A percentile compares a stretch with the other conserved stretches of the same genome.
These are phyloP conservation scores for Cudoniella acicularis DNA, from an alignment of 495 filamentous ascomycete species.

Conservation along the genomic window DNA sequence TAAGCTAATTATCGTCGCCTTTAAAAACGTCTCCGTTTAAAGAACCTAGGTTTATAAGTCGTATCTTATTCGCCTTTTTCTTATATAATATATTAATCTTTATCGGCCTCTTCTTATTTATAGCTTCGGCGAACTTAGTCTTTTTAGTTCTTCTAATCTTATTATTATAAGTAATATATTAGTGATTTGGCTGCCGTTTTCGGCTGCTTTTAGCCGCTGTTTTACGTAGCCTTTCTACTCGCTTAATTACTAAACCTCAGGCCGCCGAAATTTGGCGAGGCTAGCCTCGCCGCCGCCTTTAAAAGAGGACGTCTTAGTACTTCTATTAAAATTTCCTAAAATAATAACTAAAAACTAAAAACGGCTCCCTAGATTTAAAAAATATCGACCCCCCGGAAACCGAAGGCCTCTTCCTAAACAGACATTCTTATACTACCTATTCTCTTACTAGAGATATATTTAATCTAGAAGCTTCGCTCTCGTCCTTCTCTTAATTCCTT, in stretches of 20 bases:
- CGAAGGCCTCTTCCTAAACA: slow-evolving; percentile 3
- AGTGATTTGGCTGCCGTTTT: slow-evolving; percentile 1
- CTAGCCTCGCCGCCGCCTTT: slow-evolving; percentile 7
- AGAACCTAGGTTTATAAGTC: too few species aligned
- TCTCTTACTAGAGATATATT: slow-evolving; percentile 2
- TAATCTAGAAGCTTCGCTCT: slow-evolving; percentile 6
- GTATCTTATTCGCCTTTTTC: too few species aligned
- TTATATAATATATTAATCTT: too few species aligned
- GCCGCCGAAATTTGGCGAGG: slow-evolving; percentile 10
- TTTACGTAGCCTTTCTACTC: slow-evolving; percentile 8
- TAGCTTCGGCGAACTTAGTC: too few species aligned
- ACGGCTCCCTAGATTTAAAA: too few species aligned
- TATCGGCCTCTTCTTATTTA: too few species aligned
- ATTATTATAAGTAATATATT: neutral
- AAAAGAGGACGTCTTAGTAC: slow-evolving; percentile 1
- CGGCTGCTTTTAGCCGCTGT: neutral
- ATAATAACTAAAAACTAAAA: too few species aligned
- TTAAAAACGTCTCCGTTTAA: too few species aligned
- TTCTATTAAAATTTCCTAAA: slow-evolving; percentile 3
- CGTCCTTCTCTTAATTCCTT: slow-evolving; percentile 6
- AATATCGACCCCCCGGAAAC: slow-evolving; percentile 6
- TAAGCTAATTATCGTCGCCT: too few species aligned
- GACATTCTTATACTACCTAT: slow-evolving; percentile 3
- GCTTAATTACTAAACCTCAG: slow-evolving; percentile 9
- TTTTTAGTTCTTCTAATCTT: too few species aligned